Evolutionary conservation across 352 stramenopile species (phyloP).

Genomic region (Pythium pyrilobum): DNA sequence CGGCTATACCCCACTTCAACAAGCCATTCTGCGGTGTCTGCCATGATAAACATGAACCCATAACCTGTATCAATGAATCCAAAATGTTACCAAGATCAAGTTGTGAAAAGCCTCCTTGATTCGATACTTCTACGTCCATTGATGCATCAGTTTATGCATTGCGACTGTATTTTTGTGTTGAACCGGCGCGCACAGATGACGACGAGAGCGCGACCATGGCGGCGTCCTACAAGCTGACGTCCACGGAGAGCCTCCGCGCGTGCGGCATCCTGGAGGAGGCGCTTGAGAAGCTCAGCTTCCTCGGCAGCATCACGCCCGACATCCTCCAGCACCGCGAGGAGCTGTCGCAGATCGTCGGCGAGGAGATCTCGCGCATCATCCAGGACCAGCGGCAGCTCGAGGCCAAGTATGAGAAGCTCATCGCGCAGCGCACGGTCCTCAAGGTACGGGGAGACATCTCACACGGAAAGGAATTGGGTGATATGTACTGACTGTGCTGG

Average conservation of each 20-base stretch:
- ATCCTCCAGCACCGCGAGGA: slow-evolving; percentile 91
- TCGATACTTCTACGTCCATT: not conserved
- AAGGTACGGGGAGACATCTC: slow-evolving; percentile 37
- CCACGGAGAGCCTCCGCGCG: slow-evolving; percentile 62
- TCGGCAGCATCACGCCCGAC: slow-evolving; percentile 89
- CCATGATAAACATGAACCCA: not conserved
- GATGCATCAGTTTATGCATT: not conserved
- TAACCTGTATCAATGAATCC: not conserved
- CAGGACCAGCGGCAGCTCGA: slow-evolving; percentile 86
- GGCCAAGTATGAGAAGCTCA: slow-evolving; percentile 87
- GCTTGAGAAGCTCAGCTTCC: slow-evolving; percentile 88
- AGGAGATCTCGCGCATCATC: slow-evolving; percentile 93
- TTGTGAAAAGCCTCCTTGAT: not conserved
- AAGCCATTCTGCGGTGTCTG: not conserved
- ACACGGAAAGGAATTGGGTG: too few relatives aligned
- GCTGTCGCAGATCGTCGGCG: slow-evolving; percentile 88
- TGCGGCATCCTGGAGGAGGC: slow-evolving; percentile 87
- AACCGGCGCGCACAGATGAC: not conserved
- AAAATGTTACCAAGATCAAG: not conserved
- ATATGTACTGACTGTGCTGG: not conserved
- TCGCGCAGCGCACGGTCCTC: slow-evolving; percentile 75
- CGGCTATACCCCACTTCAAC: not conserved
- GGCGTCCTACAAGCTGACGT: slow-evolving; percentile 55
- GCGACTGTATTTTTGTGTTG: not conserved
- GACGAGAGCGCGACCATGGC: not conserved